These are phyloP conservation scores for Mycena chlorophos DNA, from an alignment of 768 basidiomycete genomes.

Conservation along the genomic window DNA sequence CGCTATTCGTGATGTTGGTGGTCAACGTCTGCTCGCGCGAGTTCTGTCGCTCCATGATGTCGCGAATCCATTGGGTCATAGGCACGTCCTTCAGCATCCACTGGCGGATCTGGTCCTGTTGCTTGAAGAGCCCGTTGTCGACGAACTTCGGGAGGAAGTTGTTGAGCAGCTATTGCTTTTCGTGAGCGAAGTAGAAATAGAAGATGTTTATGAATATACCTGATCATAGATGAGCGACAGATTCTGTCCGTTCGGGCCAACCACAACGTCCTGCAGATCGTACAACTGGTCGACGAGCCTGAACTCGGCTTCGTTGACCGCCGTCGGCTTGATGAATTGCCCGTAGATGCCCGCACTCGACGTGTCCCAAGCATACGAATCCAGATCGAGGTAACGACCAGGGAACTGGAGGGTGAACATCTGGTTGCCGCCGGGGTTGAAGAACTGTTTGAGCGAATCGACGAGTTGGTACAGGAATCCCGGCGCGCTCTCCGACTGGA, in stretches of 20 bases:
- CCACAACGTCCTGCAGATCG: conserved; percentile 25
- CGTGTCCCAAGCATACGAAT: conserved; percentile 29
- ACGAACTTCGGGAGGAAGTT: conserved; percentile 27
- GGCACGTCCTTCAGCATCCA: conserved; percentile 30
- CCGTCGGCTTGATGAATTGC: conserved; percentile 29
- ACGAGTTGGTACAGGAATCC: conserved; percentile 13
- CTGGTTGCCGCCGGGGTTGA: conserved; percentile 27
- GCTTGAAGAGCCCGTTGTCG: conserved; percentile 17
- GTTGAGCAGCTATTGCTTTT: conserved; percentile 22
- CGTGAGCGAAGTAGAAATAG: neutral
- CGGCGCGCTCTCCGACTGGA: neutral
- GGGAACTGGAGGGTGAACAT: conserved; percentile 31
- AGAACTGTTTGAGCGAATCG: conserved; percentile 20
- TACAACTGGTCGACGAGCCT: conserved; percentile 30
- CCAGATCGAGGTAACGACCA: conserved; percentile 25
- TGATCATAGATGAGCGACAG: conserved; percentile 30
- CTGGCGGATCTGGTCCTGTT: conserved; percentile 27
- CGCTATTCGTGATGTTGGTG: neutral
- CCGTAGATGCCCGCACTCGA: conserved; percentile 27
- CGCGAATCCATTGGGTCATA: conserved; percentile 22
- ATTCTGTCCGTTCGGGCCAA: conserved; percentile 28
- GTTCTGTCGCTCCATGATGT: conserved; percentile 22
- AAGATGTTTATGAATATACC: neutral
- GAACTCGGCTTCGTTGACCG: conserved; percentile 31
- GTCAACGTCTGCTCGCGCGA: conserved; percentile 6